Percentiles rank a stretch among this genome's conserved stretches.
Conservation (phyloP, 2,329 filamentous ascomycete genomes). For the Ascochyta koolunga region DNA sequence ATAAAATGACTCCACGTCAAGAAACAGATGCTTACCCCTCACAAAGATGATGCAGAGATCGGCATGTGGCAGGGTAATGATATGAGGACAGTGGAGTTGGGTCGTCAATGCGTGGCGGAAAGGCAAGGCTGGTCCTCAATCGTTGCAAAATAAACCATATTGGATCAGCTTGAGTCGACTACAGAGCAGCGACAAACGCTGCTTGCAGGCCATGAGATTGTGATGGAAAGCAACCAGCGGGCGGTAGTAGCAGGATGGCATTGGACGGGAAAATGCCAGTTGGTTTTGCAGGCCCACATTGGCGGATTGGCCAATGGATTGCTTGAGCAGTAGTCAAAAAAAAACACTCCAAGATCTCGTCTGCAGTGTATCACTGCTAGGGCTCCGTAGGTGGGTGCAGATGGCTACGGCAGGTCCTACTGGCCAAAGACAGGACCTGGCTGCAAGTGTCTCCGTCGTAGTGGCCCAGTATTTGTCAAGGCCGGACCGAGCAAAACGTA, state of each 20-base stretch:
- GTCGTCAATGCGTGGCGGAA: not conserved
- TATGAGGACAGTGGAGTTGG: not conserved
- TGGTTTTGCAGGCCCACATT: not conserved
- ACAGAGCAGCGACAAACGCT: not conserved
- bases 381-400: not conserved
- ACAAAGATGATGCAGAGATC: not conserved
- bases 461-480: not conserved
- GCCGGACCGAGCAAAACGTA: not conserved
- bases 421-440: not conserved
- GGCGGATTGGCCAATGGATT: not conserved
- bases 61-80: not conserved
- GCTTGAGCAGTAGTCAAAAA: not conserved
- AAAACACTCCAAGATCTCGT: not conserved
- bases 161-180: not conserved
- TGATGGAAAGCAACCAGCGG: not conserved
- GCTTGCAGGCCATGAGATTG: not conserved
- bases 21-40: not conserved
- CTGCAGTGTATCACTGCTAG: not conserved
- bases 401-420: not conserved
- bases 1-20: too few relatives aligned
- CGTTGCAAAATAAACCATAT: not conserved
- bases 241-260: not conserved
- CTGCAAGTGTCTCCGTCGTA: not conserved
- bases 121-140: not conserved
- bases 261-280: slow-evolving; percentile 6